These are phyloP conservation scores for Sungouiella blattae DNA, from an alignment of 805 yeast species.

Conservation along the genomic window DNA sequence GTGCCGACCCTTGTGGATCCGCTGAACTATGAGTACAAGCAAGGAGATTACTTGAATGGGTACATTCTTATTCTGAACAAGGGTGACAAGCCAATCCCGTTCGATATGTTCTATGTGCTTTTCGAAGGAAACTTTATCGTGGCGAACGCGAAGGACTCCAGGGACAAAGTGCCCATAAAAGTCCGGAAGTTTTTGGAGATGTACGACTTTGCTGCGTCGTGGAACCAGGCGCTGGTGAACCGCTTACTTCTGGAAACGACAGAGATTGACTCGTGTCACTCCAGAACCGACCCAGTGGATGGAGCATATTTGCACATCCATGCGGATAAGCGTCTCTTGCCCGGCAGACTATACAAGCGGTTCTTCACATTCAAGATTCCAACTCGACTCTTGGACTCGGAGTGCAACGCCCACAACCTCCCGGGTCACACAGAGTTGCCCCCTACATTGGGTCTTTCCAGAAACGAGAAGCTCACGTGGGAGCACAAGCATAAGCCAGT, in stretches of 20 bases:
- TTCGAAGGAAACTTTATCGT: slow-evolving; percentile 47
- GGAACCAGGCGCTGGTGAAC: slow-evolving; percentile 34
- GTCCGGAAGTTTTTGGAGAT: slow-evolving; percentile 31
- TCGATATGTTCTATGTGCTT: slow-evolving; percentile 60
- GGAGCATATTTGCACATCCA: slow-evolving; percentile 19
- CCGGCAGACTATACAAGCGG: slow-evolving; percentile 27
- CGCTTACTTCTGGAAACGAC: not conserved
- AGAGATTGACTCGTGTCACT: too few species aligned
- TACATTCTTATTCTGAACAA: slow-evolving; percentile 41
- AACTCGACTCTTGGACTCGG: slow-evolving; percentile 26
- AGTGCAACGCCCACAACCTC: slow-evolving; percentile 24
- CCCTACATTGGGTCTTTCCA: slow-evolving; percentile 20
- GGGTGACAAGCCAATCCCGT: slow-evolving; percentile 41
- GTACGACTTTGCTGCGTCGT: slow-evolving; percentile 48
- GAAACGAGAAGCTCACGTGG: not conserved
- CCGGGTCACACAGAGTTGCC: slow-evolving; percentile 21
- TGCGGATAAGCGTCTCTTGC: slow-evolving; percentile 12
- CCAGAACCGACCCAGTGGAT: slow-evolving; percentile 30
- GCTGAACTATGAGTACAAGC: slow-evolving; percentile 48
- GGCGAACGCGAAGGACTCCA: slow-evolving; percentile 2
- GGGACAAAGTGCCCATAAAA: slow-evolving; percentile 19
- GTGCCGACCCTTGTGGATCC: slow-evolving; percentile 26
- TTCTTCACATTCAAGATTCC: slow-evolving; percentile 40
- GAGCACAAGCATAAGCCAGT: slow-evolving; percentile 3
- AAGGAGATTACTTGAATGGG: slow-evolving; percentile 68